phyloP scores from a whole-genome alignment of 2,329 filamentous ascomycete species.

The Elsinoe arachidis region DNA sequence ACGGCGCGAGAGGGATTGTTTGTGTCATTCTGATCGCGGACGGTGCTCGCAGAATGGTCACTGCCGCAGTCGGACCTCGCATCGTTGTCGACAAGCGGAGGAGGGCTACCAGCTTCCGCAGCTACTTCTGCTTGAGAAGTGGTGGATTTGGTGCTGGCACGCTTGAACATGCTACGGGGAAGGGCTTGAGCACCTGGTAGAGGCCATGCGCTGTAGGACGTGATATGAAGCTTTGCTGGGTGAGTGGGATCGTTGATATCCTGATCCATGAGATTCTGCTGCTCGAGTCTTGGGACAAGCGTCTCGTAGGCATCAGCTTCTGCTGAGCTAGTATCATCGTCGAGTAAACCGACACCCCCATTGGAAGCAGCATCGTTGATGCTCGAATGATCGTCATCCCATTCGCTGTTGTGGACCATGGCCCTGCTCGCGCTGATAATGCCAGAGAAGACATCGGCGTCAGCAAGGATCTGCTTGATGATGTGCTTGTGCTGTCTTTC shows the following conservation, averaged over 20 bases:
- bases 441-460: conserved; percentile 20
- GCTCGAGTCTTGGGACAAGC: background rate
- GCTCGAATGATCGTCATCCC: background rate
- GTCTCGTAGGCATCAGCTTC: conserved; percentile 1
- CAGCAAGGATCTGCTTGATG: conserved; percentile 29
- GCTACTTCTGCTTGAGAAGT: background rate
- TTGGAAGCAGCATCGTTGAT: background rate
- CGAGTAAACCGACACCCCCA: background rate
- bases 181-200: background rate
- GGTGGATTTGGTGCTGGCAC: background rate
- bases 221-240: background rate
- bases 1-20: background rate
- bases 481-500: conserved; percentile 44
- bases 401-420: conserved; percentile 3
- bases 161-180: background rate
- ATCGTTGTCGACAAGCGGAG: background rate
- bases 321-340: conserved; percentile 1
- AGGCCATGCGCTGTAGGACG: background rate
- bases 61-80: background rate
- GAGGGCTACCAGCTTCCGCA: background rate
- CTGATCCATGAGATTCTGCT: conserved; percentile 12
- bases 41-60: background rate
- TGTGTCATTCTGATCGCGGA: background rate
- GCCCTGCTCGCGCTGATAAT: conserved; percentile 16
- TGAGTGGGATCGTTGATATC: background rate